Percentiles rank a stretch among this genome's conserved stretches.
phyloP scores from a whole-genome alignment of 768 basidiomycete species.

The Rhodosporidiobolus sp. region DNA sequence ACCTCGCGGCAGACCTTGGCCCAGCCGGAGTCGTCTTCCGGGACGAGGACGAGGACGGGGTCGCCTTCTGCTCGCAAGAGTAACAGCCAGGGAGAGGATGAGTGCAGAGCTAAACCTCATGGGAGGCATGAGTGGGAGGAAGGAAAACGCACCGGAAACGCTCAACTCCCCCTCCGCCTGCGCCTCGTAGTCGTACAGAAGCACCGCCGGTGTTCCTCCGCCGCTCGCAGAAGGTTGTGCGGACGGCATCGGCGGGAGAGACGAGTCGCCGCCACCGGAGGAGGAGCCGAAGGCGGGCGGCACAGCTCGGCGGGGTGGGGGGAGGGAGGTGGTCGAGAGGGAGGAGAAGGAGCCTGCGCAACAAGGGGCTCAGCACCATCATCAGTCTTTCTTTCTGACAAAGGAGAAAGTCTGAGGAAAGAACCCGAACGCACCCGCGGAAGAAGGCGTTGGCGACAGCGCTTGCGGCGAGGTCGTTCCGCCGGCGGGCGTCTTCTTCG shows the following conservation, averaged over 20 bases:
- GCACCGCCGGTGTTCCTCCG: background rate
- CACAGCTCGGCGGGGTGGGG: background rate
- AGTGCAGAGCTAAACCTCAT: background rate
- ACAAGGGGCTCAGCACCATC: too few species aligned
- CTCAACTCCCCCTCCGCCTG: constrained; percentile 11
- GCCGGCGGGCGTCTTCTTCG: background rate
- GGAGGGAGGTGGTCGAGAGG: background rate
- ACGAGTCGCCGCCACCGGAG: too few species aligned
- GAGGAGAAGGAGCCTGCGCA: background rate
- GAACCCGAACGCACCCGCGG: background rate
- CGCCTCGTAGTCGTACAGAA: constrained; percentile 22
- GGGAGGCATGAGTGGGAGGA: background rate
- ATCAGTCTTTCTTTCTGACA: too few species aligned
- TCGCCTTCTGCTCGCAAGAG: constrained; percentile 3
- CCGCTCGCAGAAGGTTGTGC: background rate
- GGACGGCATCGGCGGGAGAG: background rate
- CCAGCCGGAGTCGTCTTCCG: constrained; percentile 34
- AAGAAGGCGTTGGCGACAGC: background rate
- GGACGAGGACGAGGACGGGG: background rate
- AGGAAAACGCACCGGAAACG: constrained; percentile 3
- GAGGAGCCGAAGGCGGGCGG: background rate
- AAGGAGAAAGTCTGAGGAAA: background rate
- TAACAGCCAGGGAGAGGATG: too few species aligned
- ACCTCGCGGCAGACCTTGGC: constrained; percentile 5
- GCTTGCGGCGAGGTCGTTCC: background rate